A percentile compares a stretch with the other conserved stretches of the same genome.
These are phyloP conservation scores for Quercus glauca DNA, from an alignment of 306 rosid species.

Conservation along the genomic window DNA sequence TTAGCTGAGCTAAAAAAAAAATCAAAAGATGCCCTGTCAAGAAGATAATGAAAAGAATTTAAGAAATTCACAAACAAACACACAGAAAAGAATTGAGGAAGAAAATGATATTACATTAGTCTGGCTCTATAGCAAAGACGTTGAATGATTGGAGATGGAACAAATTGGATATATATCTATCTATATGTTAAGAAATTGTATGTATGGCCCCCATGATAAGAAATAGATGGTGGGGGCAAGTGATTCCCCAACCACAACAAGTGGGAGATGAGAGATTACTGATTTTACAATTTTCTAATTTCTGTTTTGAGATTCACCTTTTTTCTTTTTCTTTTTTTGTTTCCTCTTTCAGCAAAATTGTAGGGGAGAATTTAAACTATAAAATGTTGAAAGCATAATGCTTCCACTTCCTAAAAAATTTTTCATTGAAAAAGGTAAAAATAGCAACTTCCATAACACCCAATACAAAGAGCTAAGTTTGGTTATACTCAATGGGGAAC, in stretches of 20 bases:
- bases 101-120: slow-evolving; percentile 46
- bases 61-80: slow-evolving; percentile 43
- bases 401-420: not conserved
- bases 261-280: slow-evolving; percentile 1
- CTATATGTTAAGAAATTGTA: slow-evolving; percentile 33
- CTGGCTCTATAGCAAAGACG: slow-evolving; percentile 32
- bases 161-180: slow-evolving; percentile 26
- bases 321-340: too few species aligned
- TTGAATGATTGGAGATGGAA: slow-evolving; percentile 49
- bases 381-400: not conserved
- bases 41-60: slow-evolving; percentile 41
- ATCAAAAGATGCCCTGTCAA: not conserved
- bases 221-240: slow-evolving; percentile 52
- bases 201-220: slow-evolving; percentile 33
- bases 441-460: not conserved
- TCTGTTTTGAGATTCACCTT: not conserved
- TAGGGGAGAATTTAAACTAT: not conserved
- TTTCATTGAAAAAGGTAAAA: not conserved
- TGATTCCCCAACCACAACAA: slow-evolving; percentile 68
- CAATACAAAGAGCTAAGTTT: not conserved
- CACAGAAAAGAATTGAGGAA: slow-evolving; percentile 32
- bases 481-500: too few species aligned
- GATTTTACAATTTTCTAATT: not conserved
- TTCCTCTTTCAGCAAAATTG: not conserved
- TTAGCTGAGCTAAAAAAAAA: not conserved